Evolutionary conservation across 2,329 filamentous ascomycete genomes (phyloP).

Genomic region (Penicillium psychrosexuale): DNA sequence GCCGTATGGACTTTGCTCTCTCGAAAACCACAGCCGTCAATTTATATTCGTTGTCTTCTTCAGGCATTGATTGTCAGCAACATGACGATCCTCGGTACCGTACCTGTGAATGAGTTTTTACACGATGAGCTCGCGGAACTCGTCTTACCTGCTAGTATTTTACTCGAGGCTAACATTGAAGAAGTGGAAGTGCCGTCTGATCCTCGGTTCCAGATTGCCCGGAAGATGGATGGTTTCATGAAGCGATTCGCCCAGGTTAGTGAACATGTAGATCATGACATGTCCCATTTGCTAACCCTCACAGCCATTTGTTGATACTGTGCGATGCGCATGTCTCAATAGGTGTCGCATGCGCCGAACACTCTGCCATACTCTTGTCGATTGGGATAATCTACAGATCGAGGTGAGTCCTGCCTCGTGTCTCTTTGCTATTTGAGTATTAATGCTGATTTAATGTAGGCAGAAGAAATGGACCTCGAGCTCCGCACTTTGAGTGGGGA

Average conservation of each 20-base stretch:
- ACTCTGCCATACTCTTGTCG: slow-evolving; percentile 76
- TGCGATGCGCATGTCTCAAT: slow-evolving; percentile 84
- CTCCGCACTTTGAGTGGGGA: slow-evolving; percentile 62
- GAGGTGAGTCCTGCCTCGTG: slow-evolving; percentile 53
- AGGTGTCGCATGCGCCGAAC: slow-evolving; percentile 83
- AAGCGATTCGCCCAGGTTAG: slow-evolving; percentile 51
- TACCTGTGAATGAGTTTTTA: slow-evolving; percentile 70
- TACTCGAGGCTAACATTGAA: slow-evolving; percentile 73
- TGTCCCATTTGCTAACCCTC: slow-evolving; percentile 25
- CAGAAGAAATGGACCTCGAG: slow-evolving; percentile 68
- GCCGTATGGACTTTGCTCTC: slow-evolving; percentile 73
- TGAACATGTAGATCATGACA: not conserved
- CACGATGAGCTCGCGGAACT: slow-evolving; percentile 77
- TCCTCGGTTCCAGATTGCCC: slow-evolving; percentile 68
- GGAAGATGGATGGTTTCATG: slow-evolving; percentile 68
- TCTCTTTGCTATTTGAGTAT: not conserved
- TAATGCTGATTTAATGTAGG: slow-evolving; percentile 30
- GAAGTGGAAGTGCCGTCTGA: slow-evolving; percentile 71
- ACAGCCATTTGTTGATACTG: slow-evolving; percentile 76
- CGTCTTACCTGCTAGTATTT: slow-evolving; percentile 66
- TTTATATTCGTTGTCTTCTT: slow-evolving; percentile 77
- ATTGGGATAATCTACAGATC: slow-evolving; percentile 79
- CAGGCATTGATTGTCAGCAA: slow-evolving; percentile 73
- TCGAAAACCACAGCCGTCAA: slow-evolving; percentile 75
- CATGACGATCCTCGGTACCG: slow-evolving; percentile 64